Percentiles rank a stretch among this genome's conserved stretches.
Evolutionary conservation across 148 eudicot genomes (phyloP).

Genomic region (Heliamphora exappendiculata): DNA sequence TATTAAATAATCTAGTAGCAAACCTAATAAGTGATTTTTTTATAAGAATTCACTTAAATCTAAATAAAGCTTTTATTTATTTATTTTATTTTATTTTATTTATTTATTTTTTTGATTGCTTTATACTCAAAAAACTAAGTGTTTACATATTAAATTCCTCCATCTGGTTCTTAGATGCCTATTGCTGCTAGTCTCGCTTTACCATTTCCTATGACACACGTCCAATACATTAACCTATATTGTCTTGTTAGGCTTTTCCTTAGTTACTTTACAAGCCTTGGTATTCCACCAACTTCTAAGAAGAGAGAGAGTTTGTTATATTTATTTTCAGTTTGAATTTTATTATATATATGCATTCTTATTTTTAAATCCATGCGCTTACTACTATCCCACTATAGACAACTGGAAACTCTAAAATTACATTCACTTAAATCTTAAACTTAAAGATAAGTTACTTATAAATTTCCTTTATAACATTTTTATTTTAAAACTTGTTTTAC

Average conservation of each 20-base stretch:
- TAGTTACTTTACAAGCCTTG: background rate
- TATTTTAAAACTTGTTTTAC: too few species aligned
- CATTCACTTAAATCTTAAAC: too few species aligned
- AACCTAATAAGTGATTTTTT: too few species aligned
- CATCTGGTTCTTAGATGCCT: background rate
- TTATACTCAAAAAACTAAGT: background rate
- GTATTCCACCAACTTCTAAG: background rate
- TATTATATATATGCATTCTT: background rate
- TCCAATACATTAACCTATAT: background rate
- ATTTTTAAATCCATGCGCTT: background rate
- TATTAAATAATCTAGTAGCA: too few species aligned
- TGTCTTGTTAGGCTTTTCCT: background rate
- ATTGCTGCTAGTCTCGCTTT: background rate
- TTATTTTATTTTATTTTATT: too few species aligned
- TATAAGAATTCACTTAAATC: too few species aligned
- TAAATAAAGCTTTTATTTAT: too few species aligned
- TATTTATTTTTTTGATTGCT: background rate
- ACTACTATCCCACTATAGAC: background rate
- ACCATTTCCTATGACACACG: background rate
- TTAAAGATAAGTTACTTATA: too few species aligned
- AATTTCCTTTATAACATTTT: too few species aligned
- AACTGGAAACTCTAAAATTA: background rate
- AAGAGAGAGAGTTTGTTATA: background rate
- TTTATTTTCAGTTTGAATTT: background rate
- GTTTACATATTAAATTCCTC: background rate